Base-by-base conservation (phyloP, 192 early-diverging fungal genomes). In the Globomyces pollinis-pini region DNA sequence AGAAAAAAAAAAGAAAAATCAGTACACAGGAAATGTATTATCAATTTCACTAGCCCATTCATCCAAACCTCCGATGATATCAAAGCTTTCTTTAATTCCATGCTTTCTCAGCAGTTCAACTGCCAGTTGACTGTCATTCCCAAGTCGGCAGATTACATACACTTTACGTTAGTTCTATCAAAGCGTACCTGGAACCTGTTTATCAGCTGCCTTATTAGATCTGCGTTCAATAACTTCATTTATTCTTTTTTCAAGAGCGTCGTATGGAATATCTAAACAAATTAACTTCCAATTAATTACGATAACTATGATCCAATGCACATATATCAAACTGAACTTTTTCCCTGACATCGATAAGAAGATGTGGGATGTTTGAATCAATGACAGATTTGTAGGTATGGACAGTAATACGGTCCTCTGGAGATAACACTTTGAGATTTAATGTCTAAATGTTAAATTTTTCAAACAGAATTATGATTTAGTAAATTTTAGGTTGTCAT, bases 281-380 rank as follows among this genome's bases (percentile, higher is more conserved):
- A 76, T 66, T n/a, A n/a, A n/a, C n/a, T n/a, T n/a, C n/a, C n/a
- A n/a, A n/a, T n/a, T n/a, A n/a, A n/a, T n/a, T n/a, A n/a, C n/a
- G n/a, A n/a, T n/a, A n/a, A n/a, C n/a, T n/a, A n/a, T n/a, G n/a
- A 2, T 85, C 83, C 26, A 99, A 67, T 3, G 68, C 59, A 56
- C 91, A 91, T 41, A 96, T 95, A 23, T 85, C 78, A 71, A 81
- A 94, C 64, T 95, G 86, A 5, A 88, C 74, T 34, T 67, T 72
- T n/a, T 88, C 86, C 56, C 96, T 86, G 1, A 95, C 91, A 69
- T 99, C 96, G 35, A 99, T 65, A 30, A 99, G 65, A 13, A 96
- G 31, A 64, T 91, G 87, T 2, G 81, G 70, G n/a, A 24, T 47
- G 0, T 63, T 49, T 9, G 49, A 18, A 3, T 66, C 52, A 3